Evolutionary conservation across 441 rosid species (phyloP), one percentile per base, ranked within the genome.

Genomic region (Euphorbia schlechtendalii): DNA sequence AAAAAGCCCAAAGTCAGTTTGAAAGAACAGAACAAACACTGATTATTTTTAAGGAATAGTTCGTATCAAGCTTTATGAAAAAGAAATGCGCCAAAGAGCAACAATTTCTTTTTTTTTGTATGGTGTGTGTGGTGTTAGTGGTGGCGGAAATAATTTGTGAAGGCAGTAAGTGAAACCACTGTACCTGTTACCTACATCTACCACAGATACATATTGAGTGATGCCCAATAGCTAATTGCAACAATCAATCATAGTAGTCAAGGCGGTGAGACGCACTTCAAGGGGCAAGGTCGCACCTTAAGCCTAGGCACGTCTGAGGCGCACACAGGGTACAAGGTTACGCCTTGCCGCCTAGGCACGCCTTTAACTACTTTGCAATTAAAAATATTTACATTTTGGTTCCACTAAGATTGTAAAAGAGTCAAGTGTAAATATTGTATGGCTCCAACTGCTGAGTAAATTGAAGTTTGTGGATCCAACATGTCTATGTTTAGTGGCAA

Each of bases 401-500:
- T 61, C 52, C 24, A 27, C 15, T 25, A 58, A 58, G 71, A 20
- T 67, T 67, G 59, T 17, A 75, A 17, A 66, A 46, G 21, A 27
- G 49, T 83, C 99, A 95, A 95, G 81, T 30, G 98, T 95, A 76
- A 95, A 95, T 73, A 95, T 88, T 59, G 99, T 92, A 80, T 95
- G 99, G 80, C 99, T 92, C 76, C 99, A 80, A 86, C 99, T 95
- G 87, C 99, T 95, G 51, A 82, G 96, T 71, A 95, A 71, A 83
- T 95, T 95, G 79, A 92, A 95, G 72, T 84, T 95, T 63, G 98
- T 95, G 51, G 99, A 92, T 52, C 99, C 98, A 75, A 95, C 96
- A 71, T 95, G 99, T 54, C 99, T 85, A 78, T 95, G 99, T 77
- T 95, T 98, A 92, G 89, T 72, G 65, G 36, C 67, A 73, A 74